Percentiles rank a stretch among this genome's conserved stretches.
These are phyloP conservation scores for Corinectria fuckeliana DNA, from an alignment of 2,329 filamentous ascomycete genomes.

Conservation along the genomic window DNA sequence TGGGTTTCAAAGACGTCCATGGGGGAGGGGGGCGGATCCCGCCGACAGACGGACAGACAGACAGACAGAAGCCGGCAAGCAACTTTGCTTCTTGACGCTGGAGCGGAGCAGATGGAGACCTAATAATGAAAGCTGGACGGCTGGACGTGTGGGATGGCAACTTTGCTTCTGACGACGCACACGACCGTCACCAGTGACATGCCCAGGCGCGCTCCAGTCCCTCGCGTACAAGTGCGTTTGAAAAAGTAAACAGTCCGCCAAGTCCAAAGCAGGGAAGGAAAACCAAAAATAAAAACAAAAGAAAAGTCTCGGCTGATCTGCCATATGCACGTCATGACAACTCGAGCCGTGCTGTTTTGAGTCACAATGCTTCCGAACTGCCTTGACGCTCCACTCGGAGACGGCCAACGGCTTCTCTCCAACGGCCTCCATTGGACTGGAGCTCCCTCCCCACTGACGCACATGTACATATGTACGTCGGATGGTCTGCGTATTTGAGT, in stretches of 20 bases:
- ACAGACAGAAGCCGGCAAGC: neutral
- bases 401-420: conserved; percentile 16
- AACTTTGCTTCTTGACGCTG: conserved; percentile 12
- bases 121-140: too few species aligned
- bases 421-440: conserved; percentile 19
- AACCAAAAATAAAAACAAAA: neutral
- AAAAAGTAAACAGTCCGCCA: neutral
- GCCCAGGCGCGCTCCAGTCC: neutral
- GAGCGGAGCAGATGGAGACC: neutral
- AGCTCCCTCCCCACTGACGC: conserved; percentile 14
- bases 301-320: neutral
- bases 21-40: conserved; percentile 1
- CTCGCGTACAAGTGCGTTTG: neutral
- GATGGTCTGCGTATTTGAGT: conserved; percentile 23
- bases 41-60: conserved; percentile 10
- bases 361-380: conserved; percentile 11
- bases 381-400: conserved; percentile 24
- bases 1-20: neutral
- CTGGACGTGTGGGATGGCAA: neutral
- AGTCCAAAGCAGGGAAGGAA: conserved; percentile 7
- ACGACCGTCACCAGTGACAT: conserved; percentile 16
- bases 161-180: neutral
- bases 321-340: conserved; percentile 12
- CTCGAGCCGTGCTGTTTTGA: conserved; percentile 4
- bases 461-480: conserved; percentile 15